phyloP scores from a whole-genome alignment of 192 early-diverging fungal genomes.

The Gigaspora rosea region DNA sequence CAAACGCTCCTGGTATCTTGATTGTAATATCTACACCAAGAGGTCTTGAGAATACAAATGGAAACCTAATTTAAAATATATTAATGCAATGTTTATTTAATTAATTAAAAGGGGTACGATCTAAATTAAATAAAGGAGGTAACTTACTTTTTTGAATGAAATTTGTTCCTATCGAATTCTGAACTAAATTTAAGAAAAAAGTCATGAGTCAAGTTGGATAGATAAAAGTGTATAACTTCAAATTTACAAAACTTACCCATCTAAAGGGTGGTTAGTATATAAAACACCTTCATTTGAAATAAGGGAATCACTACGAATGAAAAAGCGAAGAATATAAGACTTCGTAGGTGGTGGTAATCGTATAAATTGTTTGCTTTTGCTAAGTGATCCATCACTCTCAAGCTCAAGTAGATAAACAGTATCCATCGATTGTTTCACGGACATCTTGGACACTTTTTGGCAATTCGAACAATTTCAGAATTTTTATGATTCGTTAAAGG shows the following conservation, averaged over 20 bases:
- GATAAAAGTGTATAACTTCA: neutral
- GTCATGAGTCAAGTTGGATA: neutral
- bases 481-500: too few relatives aligned
- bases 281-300: slow-evolving; percentile 74
- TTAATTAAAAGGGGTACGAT: neutral
- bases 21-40: slow-evolving; percentile 57
- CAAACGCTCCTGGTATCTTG: slow-evolving; percentile 74
- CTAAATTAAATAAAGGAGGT: neutral
- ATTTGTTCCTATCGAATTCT: slow-evolving; percentile 45
- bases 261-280: slow-evolving; percentile 84
- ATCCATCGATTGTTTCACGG: too few relatives aligned
- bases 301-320: slow-evolving; percentile 74
- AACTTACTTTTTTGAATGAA: slow-evolving; percentile 43
- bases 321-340: slow-evolving; percentile 77
- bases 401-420: slow-evolving; percentile 40
- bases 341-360: slow-evolving; percentile 70
- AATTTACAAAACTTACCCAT: slow-evolving; percentile 52
- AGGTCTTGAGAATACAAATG: slow-evolving; percentile 61
- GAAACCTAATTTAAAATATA: slow-evolving; percentile 42
- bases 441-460: too few relatives aligned
- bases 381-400: slow-evolving; percentile 46
- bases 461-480: too few relatives aligned
- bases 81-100: slow-evolving; percentile 26
- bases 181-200: slow-evolving; percentile 32
- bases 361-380: slow-evolving; percentile 49